Evolutionary conservation across 78 protist genomes (phyloP).

Genomic region (slime mould (Dictyostelium discoideum)): dicty_2.7 NC_007091.3:4877001-4877500

Average conservation of each 20-base stretch:
- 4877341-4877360: constrained; percentile 23
- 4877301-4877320: constrained; percentile 3
- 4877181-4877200: neutral
- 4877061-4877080: neutral
- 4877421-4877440: constrained; percentile 36
- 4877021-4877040: neutral
- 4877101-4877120: neutral
- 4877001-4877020: constrained; percentile 19
- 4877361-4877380: neutral
- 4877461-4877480: constrained; percentile 12
- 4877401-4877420: constrained; percentile 20
- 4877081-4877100: too few species aligned
- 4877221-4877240: neutral
- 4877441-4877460: constrained; percentile 35
- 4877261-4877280: constrained; percentile 23
- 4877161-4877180: constrained; percentile 21
- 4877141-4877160: constrained; percentile 52
- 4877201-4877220: neutral
- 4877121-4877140: constrained; percentile 8
- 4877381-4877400: neutral
- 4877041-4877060: neutral
- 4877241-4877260: neutral
- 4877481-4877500: constrained; percentile 45
- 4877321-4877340: neutral
- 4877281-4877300: constrained; percentile 32